Base-by-base conservation (phyloP, 352 stramenopile species). In the Globisporangium recalcitrans region DNA sequence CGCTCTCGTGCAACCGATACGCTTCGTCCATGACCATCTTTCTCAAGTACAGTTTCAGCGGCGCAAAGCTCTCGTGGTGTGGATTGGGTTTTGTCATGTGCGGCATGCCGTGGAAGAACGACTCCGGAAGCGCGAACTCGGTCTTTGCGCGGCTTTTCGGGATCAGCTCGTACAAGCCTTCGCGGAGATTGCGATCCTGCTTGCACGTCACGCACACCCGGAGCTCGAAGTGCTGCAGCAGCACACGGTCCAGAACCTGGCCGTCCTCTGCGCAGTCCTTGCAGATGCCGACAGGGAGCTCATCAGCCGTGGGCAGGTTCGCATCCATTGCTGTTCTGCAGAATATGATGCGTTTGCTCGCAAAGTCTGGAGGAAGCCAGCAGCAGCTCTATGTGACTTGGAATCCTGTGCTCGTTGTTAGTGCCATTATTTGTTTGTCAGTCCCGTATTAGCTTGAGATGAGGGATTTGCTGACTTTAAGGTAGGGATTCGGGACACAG, bases 81-180 rank as follows among this genome's bases (percentile, higher is more conserved):
- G 81, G 81, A 52, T 91, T 91, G 16, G 76, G 72, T 62, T 88
- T 88, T 13, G 48, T 53, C n/a, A 87, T 49, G 46, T 77, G 71
- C 34, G 74, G 68, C 36, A 89, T 52, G 0, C 73, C 70, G 19
- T 72, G 36, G 60, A 90, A 90, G 44, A 74, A 74, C 31, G 79
- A 89, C 36, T 88, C 81, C 1, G 81, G 81, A 9, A 91, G 64
- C 34, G 76, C 76, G 52, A 77, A 91, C 36, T 89, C 81, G 21
- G 38, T 44, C 55, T 80, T 82, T 27, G 79, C 81, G 13, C 65
- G 72, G 60, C 70, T 77, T 62, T 89, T 91, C 40, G 79, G 68
- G 53, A 91, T 63, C 24, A 91, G 44, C 68, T 87, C 75, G 68
- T 88, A 91, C 47, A 67, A 59, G 13, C 81, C 77, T 21, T 58